A percentile compares a stretch with the other conserved stretches of the same genome.
phyloP scores from a whole-genome alignment of 345 rosid genomes.

The Psidium friedrichsthalianum region DNA sequence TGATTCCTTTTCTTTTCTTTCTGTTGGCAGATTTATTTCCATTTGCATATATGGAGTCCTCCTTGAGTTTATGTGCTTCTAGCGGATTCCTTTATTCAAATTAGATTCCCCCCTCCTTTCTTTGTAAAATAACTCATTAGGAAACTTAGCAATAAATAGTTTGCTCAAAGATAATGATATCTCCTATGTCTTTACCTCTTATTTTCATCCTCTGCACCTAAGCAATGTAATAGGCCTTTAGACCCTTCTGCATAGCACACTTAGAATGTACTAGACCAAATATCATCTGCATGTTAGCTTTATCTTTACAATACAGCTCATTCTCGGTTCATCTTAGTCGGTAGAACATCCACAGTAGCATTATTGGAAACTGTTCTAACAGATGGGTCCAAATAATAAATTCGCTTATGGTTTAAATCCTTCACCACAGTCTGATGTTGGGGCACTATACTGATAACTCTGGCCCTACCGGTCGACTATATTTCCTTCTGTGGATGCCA shows the following conservation, averaged over 20 bases:
- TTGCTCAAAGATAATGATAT: neutral
- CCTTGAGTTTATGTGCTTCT: neutral
- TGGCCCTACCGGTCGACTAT: neutral
- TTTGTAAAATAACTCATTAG: neutral
- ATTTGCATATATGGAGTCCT: neutral
- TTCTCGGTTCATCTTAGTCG: neutral
- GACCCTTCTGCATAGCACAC: neutral
- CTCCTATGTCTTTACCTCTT: neutral
- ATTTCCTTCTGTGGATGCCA: neutral
- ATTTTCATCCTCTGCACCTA: neutral
- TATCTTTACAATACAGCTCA: neutral
- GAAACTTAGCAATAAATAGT: neutral
- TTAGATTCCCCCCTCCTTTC: neutral
- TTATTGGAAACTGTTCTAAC: neutral
- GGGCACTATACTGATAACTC: neutral
- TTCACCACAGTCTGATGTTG: neutral
- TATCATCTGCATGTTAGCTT: neutral
- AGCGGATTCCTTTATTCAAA: neutral
- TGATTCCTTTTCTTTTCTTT: neutral
- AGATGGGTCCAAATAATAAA: neutral
- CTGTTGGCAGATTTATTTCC: neutral
- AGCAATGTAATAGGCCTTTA: neutral
- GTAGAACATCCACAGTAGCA: neutral
- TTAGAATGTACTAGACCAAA: neutral
- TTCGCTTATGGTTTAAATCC: neutral